Percentiles rank a stretch among this genome's conserved stretches.
These are phyloP conservation scores for Saraca asoca DNA, from an alignment of 331 rosid species.

Conservation along the genomic window DNA sequence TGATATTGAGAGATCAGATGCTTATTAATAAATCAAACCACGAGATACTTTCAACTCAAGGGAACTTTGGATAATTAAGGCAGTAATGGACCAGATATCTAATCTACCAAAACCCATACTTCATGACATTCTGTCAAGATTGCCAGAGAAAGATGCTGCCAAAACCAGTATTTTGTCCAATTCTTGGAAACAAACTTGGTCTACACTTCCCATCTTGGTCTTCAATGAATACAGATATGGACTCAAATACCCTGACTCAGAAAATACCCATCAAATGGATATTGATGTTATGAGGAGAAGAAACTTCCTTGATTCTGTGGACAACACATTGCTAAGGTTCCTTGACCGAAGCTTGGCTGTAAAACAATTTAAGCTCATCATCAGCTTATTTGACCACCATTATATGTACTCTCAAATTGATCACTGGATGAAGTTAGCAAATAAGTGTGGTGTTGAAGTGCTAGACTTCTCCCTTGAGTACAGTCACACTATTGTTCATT, in stretches of 20 bases:
- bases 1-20: too few relatives aligned
- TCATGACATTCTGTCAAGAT: conserved; percentile 21
- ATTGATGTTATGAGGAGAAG: not conserved
- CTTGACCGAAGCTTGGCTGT: conserved; percentile 11
- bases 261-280: too few relatives aligned
- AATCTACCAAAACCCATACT: conserved; percentile 17
- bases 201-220: conserved; percentile 27
- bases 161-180: conserved; percentile 37
- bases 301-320: conserved; percentile 10
- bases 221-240: not conserved
- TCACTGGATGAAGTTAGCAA: conserved; percentile 28
- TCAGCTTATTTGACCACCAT: not conserved
- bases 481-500: too few relatives aligned
- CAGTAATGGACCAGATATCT: conserved; percentile 15
- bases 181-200: conserved; percentile 29
- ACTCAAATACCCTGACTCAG: not conserved
- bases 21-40: too few relatives aligned
- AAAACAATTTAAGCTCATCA: conserved; percentile 8
- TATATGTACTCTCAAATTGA: conserved; percentile 9
- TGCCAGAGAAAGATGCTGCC: conserved; percentile 29
- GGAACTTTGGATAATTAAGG: not conserved
- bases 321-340: conserved; percentile 19
- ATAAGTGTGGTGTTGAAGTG: conserved; percentile 7
- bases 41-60: too few relatives aligned
- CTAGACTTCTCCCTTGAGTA: conserved; percentile 2